Evolutionary conservation across 2,329 filamentous ascomycete genomes (phyloP).

Genomic region (Paecilomyces sp.): DNA sequence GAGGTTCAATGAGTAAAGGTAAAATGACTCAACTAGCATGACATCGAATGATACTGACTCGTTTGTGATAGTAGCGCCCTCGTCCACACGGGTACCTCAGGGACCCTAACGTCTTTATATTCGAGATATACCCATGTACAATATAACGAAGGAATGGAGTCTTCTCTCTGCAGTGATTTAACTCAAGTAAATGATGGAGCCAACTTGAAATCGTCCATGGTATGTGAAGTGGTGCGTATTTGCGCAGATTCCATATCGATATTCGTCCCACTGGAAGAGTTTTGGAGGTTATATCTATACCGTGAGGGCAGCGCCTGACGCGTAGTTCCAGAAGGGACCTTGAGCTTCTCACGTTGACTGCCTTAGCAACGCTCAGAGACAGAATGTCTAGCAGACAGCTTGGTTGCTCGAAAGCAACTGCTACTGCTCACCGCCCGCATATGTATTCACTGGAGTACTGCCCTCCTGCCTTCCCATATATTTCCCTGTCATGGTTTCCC

Average conservation of each 20-base stretch:
- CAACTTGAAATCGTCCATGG: background rate
- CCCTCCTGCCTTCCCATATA: background rate
- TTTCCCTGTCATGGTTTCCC: background rate
- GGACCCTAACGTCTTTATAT: conserved; percentile 1
- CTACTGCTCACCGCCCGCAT: background rate
- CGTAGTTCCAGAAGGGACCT: background rate
- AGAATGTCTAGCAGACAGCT: background rate
- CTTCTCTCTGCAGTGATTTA: background rate
- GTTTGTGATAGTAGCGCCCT: background rate
- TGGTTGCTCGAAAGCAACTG: background rate
- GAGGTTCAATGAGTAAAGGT: background rate
- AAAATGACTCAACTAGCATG: background rate
- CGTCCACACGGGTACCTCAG: background rate
- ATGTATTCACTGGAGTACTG: background rate
- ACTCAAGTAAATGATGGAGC: background rate
- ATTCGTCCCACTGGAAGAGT: background rate
- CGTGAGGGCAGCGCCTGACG: background rate
- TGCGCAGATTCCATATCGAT: background rate
- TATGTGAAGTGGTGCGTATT: background rate
- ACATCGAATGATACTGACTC: background rate
- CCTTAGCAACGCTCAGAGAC: background rate
- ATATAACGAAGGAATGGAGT: conserved; percentile 1
- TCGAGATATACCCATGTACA: conserved; percentile 2
- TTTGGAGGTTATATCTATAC: background rate
- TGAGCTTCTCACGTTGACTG: background rate